phyloP scores from a whole-genome alignment of 306 rosid genomes.

The Urtica urens region DNA sequence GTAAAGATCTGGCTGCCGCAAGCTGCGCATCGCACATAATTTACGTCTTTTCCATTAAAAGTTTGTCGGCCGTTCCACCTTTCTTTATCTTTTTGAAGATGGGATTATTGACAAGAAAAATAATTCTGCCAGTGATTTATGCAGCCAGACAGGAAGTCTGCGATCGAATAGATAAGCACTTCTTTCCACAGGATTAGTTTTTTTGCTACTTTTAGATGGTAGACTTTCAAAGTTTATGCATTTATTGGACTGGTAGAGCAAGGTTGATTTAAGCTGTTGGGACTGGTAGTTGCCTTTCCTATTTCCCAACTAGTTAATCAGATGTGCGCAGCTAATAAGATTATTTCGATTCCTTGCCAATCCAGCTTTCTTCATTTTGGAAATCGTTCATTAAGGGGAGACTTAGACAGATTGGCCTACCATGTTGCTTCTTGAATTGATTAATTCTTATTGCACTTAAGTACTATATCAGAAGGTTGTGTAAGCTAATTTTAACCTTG shows the following conservation, averaged over 20 bases:
- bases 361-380: neutral
- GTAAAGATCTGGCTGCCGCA: neutral
- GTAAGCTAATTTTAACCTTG: neutral
- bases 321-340: neutral
- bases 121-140: neutral
- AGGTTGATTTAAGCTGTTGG: slow-evolving; percentile 20
- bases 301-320: neutral
- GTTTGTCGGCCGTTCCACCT: slow-evolving; percentile 2
- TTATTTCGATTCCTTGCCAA: slow-evolving; percentile 10
- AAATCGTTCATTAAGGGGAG: neutral
- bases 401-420: slow-evolving; percentile 10
- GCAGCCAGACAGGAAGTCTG: neutral
- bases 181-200: slow-evolving; percentile 2
- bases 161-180: slow-evolving; percentile 1
- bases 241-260: slow-evolving; percentile 6
- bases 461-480: neutral
- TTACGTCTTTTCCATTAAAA: neutral
- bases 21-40: neutral
- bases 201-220: neutral
- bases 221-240: slow-evolving; percentile 4
- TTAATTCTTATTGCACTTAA: slow-evolving; percentile 6
- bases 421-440: slow-evolving; percentile 15
- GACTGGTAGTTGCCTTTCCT: slow-evolving; percentile 25
- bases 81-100: neutral
- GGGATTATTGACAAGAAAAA: neutral